A percentile compares a stretch with the other conserved stretches of the same genome.
These are phyloP conservation scores for Cladorrhinum sp. DNA, from an alignment of 2,329 filamentous ascomycete species.

Conservation along the genomic window DNA sequence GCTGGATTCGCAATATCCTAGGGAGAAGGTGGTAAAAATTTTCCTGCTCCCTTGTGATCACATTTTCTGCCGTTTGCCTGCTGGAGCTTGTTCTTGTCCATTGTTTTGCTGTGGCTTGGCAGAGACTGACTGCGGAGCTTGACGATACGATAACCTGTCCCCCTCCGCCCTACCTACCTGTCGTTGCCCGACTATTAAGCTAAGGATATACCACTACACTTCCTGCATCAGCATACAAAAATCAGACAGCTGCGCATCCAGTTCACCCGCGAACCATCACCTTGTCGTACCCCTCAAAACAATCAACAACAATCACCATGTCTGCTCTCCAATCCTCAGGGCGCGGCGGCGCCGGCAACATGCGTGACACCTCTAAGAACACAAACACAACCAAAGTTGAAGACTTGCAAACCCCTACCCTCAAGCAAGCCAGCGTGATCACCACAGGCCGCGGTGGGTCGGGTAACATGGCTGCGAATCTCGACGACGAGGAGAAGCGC, in stretches of 20 bases:
- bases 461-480: conserved; percentile 79
- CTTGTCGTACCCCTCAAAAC: too few relatives aligned
- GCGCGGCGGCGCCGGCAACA: conserved; percentile 76
- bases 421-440: conserved; percentile 74
- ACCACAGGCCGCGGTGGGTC: conserved; percentile 87
- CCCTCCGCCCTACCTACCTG: neutral
- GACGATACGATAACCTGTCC: neutral
- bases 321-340: conserved; percentile 60
- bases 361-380: conserved; percentile 52
- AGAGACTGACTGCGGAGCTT: conserved; percentile 1
- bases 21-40: conserved; percentile 17
- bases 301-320: conserved; percentile 33
- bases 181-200: conserved; percentile 4
- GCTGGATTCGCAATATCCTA: conserved; percentile 4
- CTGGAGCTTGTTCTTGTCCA: neutral
- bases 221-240: neutral
- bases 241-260: neutral
- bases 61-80: conserved; percentile 4
- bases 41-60: conserved; percentile 24
- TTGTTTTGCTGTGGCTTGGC: conserved; percentile 14
- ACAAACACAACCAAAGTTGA: conserved; percentile 48
- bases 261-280: neutral
- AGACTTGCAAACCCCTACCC: conserved; percentile 75
- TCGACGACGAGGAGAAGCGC: conserved; percentile 70
- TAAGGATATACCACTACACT: neutral